Evolutionary conservation across 1,284 basidiomycete genomes (phyloP), one percentile per base, ranked within the genome.

Genomic region (Lentinus polychrous): DNA sequence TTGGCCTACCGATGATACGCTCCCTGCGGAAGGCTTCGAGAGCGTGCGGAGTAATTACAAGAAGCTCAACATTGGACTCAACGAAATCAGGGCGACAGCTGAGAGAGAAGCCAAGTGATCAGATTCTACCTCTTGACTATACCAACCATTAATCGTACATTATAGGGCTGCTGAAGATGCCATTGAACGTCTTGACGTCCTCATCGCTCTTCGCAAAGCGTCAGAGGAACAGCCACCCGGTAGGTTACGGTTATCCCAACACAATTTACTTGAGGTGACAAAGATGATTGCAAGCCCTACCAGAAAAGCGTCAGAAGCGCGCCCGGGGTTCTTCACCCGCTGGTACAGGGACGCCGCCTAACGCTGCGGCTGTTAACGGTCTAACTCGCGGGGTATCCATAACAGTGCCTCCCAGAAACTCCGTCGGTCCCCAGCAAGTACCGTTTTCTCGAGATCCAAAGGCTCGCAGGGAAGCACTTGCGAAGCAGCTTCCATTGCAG

Each of bases 281-380:
- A 43, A 5, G n/a, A 2, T 23, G 37, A 8, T 12, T 39, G 49
- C 10, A 27, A 27, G 10, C 27, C 27, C 17, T 39, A 17, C 2
- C 57, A 78, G 84, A 87, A 52, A 90, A 89, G 65, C 77, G 87
- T 40, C 77, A 74, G 52, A 89, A 90, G 64, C 81, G 87, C 17
- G 82, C 82, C 22, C 71, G 86, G 49, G 78, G 73, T 6, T 74
- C 78, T 20, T 89, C 88, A 10, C 86, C 87, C 6, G 54, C 59
- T 14, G 58, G 65, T n/a, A 52, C 55, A 17, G 57, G 76, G 17
- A 68, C 72, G 10, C 63, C 73, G 23, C 61, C 74, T 37, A 65
- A 69, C 23, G 53, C 68, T 23, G 60, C 64, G 36, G 55, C 66
- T 24, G 66, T 67, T 35, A 68, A 67, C 18, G 47, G 54, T 18